A percentile compares a stretch with the other conserved stretches of the same genome.
These are phyloP conservation scores for Acacia melanoxylon DNA, from an alignment of 306 rosid species.

Conservation along the genomic window DNA sequence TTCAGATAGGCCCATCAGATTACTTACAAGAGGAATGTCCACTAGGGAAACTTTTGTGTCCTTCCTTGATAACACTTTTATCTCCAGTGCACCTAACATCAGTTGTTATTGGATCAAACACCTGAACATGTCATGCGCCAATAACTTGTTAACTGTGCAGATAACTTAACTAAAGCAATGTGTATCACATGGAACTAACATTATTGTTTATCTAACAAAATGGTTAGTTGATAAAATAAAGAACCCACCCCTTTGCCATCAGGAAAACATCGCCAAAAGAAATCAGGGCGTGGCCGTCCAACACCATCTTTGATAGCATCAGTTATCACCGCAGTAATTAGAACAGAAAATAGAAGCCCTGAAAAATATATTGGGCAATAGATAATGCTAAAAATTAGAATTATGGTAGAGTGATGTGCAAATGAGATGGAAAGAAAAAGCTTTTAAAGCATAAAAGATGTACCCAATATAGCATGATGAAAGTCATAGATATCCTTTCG, in stretches of 20 bases:
- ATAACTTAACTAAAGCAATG: conserved; percentile 23
- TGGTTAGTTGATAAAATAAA: conserved; percentile 1
- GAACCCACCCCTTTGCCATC: conserved; percentile 76
- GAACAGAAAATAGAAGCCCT: conserved; percentile 88
- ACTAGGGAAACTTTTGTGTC: conserved; percentile 96
- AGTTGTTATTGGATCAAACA: conserved; percentile 52
- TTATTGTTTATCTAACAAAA: conserved; percentile 1
- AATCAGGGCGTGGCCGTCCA: conserved; percentile 95
- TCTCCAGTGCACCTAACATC: conserved; percentile 71
- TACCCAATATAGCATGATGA: conserved; percentile 88
- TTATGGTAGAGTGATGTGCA: conserved; percentile 1
- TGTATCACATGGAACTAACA: conserved; percentile 16
- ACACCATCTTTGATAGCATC: conserved; percentile 92
- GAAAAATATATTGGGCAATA: conserved; percentile 36
- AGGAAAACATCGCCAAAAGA: conserved; percentile 98
- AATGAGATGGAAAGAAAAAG: conserved; percentile 5
- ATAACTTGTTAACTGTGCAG: conserved; percentile 24
- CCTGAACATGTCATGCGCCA: conserved; percentile 52
- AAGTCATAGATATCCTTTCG: conserved; percentile 83
- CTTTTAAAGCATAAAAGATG: conserved; percentile 23
- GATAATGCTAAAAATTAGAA: not conserved
- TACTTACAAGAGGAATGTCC: conserved; percentile 94
- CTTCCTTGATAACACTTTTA: conserved; percentile 74
- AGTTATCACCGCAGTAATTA: conserved; percentile 78
- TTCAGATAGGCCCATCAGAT: conserved; percentile 14